Evolutionary conservation across 2,329 filamentous ascomycete genomes (phyloP), one percentile per base, ranked within the genome.

Genomic region (Cytospora piceae): DNA sequence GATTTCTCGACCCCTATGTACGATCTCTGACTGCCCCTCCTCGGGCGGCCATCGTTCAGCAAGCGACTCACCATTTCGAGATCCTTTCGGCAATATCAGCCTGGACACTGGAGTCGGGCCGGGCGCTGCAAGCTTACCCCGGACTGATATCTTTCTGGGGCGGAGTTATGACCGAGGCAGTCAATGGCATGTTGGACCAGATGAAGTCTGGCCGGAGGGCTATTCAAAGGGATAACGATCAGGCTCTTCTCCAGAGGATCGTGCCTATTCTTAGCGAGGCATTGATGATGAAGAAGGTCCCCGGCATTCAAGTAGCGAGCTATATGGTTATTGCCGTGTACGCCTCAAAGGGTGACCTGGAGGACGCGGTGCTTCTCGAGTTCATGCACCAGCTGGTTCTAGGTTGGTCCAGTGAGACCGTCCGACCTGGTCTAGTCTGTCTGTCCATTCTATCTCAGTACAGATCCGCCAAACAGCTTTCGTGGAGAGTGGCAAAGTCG

Each of bases 321-420:
- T 98, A 97, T 76, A 97, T 97, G 90, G 88, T 97, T 24, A 85
- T 94, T 64, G 87, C 93, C 8, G 88, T 98, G 58, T 85, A 98
- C 68, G 93, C 92, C 8, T 89, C 92, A 58, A 97, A 97, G 77
- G 89, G 90, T 0, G 84, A 86, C 57, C 83, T 98, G 17, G 87
- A 91, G 56, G 93, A 98, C 72, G 85, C 86, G 64, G 86, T 94
- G 2, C 82, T 98, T n/a, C 88, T 91, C 62, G 89, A 90, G 1
- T 84, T 99, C 73, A 96, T 98, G 93, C 92, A 96, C 72, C 92
- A 94, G 69, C 86, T 97, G 39, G 89, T 91, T 11, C 80, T 84
- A 32, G 92, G 91, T 11, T 96, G 93, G 88, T 90, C 87, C 2
- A 78, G 82, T 53, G 89, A 93, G 67, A 96, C 91, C 0, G 77